Conservation (phyloP, 2,329 filamentous ascomycete species). For the Macrophomina tecta region DNA sequence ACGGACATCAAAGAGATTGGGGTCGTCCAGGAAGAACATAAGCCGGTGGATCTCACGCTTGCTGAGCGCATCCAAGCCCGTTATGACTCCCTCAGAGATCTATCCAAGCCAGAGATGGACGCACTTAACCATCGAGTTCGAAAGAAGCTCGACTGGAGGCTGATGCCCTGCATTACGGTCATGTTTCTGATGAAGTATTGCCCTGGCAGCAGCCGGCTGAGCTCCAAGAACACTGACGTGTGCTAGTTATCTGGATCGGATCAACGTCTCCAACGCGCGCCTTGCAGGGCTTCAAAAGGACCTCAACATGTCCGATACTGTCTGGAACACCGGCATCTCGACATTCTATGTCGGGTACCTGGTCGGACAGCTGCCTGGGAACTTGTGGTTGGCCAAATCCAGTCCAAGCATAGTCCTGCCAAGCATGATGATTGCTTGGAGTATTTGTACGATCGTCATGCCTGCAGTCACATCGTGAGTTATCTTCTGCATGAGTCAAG, state of each 20-base stretch:
- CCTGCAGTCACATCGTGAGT: constrained; percentile 43
- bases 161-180: constrained; percentile 40
- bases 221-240: constrained; percentile 33
- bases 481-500: too few species aligned
- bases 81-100: too few species aligned
- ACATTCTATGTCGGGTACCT: constrained; percentile 34
- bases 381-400: neutral
- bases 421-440: constrained; percentile 50
- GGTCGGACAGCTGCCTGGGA: constrained; percentile 27
- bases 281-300: constrained; percentile 43
- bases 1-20: too few species aligned
- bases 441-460: constrained; percentile 53
- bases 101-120: too few species aligned
- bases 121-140: constrained; percentile 38
- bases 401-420: constrained; percentile 46
- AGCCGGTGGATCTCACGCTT: too few species aligned
- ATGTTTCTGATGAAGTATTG: constrained; percentile 44
- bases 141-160: constrained; percentile 39
- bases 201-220: neutral
- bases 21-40: too few species aligned
- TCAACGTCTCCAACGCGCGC: constrained; percentile 43
- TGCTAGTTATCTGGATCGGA: neutral
- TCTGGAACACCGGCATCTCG: constrained; percentile 41
- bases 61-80: too few species aligned
- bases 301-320: constrained; percentile 38